Percentiles rank a stretch among this genome's conserved stretches.
These are phyloP conservation scores for Neurospora sp. DNA, from an alignment of 495 filamentous ascomycete species.

Conservation along the genomic window DNA sequence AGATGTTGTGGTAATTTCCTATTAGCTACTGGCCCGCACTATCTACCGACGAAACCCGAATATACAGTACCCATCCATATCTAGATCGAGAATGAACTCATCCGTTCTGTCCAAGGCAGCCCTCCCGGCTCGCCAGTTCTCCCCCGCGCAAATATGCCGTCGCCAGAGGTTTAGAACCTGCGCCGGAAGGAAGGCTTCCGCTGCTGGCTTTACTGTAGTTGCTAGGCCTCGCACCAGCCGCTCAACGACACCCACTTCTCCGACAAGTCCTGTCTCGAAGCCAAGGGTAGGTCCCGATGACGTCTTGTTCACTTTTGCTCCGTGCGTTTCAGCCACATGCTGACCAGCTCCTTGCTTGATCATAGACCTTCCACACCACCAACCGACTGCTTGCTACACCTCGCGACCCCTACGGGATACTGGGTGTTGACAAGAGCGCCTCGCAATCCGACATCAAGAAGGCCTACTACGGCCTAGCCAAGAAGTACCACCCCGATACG, in stretches of 20 bases:
- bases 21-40: not conserved
- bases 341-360: not conserved
- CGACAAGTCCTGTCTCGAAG: not conserved
- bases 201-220: slow-evolving; percentile 9
- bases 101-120: slow-evolving; percentile 42
- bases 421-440: slow-evolving; percentile 74
- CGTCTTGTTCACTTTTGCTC: not conserved
- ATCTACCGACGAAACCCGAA: not conserved
- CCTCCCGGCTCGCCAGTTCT: slow-evolving; percentile 38
- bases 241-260: slow-evolving; percentile 1
- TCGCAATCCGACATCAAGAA: slow-evolving; percentile 91
- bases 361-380: slow-evolving; percentile 69
- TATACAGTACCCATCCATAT: not conserved
- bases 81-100: slow-evolving; percentile 36
- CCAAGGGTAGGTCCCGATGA: slow-evolving; percentile 11
- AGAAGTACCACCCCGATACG: slow-evolving; percentile 96
- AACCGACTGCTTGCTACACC: slow-evolving; percentile 45
- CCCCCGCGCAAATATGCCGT: slow-evolving; percentile 37
- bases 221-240: slow-evolving; percentile 4
- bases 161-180: slow-evolving; percentile 29
- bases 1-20: not conserved
- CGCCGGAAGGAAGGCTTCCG: slow-evolving; percentile 5
- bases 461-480: slow-evolving; percentile 95
- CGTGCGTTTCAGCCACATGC: not conserved
- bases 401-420: slow-evolving; percentile 73